Base-by-base conservation (phyloP, 352 stramenopile genomes). In the Pythium brachiatum region DNA sequence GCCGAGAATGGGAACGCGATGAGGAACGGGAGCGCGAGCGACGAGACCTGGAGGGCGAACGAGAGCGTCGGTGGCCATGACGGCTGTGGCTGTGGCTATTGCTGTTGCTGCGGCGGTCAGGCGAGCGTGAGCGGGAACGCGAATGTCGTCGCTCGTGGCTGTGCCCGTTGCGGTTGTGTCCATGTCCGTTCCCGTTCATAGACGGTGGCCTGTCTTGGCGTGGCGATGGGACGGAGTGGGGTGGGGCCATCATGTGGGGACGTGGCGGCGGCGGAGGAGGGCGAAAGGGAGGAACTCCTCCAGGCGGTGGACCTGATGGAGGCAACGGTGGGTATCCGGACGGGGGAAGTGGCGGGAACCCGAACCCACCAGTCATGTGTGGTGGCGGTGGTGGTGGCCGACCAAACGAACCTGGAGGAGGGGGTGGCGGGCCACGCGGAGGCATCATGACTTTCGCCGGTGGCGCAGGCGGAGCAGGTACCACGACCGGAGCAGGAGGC, bases 21-120 rank as follows among this genome's bases (percentile, higher is more conserved):
- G 67, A 63, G 3, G 70, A 74, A 29, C 43, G 57, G 6, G 62
- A 90, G 0, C 57, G 73, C 16, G 76, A 86, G 3, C 62, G 65
- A 78, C 20, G 64, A 57, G 64, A 62, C 15, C 50, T 39, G 56
- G 64, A 68, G 0, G 27, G 12, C 15, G 62, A 59, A 12, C 38
- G 47, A 4, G 59, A 62, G 21, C 58, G 65, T 18, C 47, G 53
- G 11, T 62, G 63, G 50, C 32, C 23, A 27, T 36, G 60, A 13
- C 23, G 60, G 43, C 43, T 61, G 21, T 62, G 60, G 6, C n/a
- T 61, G 23, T 62, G 60, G 43, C 43, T 61, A 21, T 62, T 57
- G 6, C n/a, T 61, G 23, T 62, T 55, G 6, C n/a, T 25, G 31
- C 38, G 26, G 8, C 20, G 51, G 1, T 31, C n/a, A 38, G 20